phyloP scores from a whole-genome alignment of 73 alveolate species.

The Paraurostyla sp. region DNA sequence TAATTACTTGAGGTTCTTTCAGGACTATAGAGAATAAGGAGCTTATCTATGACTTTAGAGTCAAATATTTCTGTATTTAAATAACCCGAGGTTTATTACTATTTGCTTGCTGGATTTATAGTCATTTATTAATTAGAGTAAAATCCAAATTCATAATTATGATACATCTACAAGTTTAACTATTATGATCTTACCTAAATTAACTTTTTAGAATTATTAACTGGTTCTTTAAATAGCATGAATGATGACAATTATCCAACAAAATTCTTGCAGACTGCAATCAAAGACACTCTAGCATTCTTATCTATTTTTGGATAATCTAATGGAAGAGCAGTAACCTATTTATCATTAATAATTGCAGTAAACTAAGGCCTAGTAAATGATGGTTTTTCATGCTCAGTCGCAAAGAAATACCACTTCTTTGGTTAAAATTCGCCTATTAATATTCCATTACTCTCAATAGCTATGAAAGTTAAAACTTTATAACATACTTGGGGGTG shows the following conservation, averaged over 20 bases:
- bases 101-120: neutral
- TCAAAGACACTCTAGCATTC: conserved; percentile 15
- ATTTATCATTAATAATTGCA: conserved; percentile 65
- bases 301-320: conserved; percentile 73
- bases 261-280: conserved; percentile 52
- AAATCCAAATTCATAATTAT: conserved; percentile 34
- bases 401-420: conserved; percentile 71
- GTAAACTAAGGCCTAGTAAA: conserved; percentile 59
- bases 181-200: neutral
- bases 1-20: conserved; percentile 48
- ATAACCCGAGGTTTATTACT: neutral
- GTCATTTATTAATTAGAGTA: neutral
- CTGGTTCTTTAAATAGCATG: conserved; percentile 56
- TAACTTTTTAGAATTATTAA: conserved; percentile 29
- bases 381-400: conserved; percentile 65
- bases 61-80: conserved; percentile 56
- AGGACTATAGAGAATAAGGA: conserved; percentile 60
- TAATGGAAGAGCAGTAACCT: conserved; percentile 24
- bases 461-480: neutral
- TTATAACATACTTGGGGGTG: conserved; percentile 46
- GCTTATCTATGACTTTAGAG: conserved; percentile 30
- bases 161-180: neutral
- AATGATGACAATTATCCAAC: conserved; percentile 61
- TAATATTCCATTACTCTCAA: conserved; percentile 58
- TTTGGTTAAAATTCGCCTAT: conserved; percentile 65